A percentile compares a stretch with the other conserved stretches of the same genome.
phyloP scores from a whole-genome alignment of 305 asterid species.

The Rubia peregrina region DNA sequence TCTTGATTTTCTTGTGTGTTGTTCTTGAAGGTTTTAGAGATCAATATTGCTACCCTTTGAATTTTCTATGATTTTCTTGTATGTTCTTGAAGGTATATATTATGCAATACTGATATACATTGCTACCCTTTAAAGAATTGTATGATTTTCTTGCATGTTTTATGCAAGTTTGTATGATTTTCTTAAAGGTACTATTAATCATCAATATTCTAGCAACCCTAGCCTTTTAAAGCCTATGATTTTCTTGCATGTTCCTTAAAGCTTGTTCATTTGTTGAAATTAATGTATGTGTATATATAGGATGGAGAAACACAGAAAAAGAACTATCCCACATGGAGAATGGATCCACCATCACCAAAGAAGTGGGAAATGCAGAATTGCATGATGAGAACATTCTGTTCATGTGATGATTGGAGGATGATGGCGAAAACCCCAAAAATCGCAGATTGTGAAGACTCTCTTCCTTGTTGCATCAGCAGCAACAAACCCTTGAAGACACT shows the following conservation, averaged over 20 bases:
- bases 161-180: neutral
- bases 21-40: neutral
- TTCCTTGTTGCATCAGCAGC: slow-evolving; percentile 18
- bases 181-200: neutral
- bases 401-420: slow-evolving; percentile 38
- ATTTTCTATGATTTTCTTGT: neutral
- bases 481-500: slow-evolving; percentile 65
- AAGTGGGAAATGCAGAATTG: slow-evolving; percentile 22
- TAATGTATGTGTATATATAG: neutral
- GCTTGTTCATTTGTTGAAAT: neutral
- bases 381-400: slow-evolving; percentile 15
- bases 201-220: neutral
- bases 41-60: neutral
- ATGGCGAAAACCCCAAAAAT: slow-evolving; percentile 19
- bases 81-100: too few species aligned
- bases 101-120: too few species aligned
- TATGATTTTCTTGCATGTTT: neutral
- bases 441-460: neutral
- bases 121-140: neutral
- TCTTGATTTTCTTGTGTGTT: too few species aligned
- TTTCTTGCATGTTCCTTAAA: neutral
- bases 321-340: slow-evolving; percentile 29
- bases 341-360: slow-evolving; percentile 34
- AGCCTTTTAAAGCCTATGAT: neutral
- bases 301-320: slow-evolving; percentile 20